Conservation (phyloP, 345 rosid species). For the Lagerstroemia speciosa region DNA sequence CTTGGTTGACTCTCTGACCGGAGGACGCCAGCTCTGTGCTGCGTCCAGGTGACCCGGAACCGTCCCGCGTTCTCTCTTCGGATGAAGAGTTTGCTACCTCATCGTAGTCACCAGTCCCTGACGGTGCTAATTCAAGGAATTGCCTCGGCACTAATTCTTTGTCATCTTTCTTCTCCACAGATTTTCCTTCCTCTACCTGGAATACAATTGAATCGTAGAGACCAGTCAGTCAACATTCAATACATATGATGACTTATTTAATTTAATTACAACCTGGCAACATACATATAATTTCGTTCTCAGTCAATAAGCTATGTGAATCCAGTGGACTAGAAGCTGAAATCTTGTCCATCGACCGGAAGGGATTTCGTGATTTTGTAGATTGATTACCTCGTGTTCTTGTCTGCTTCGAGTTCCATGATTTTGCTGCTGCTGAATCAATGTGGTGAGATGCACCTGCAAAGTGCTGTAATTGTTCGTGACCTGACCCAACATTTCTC, state of each 20-base stretch:
- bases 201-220: neutral
- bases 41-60: slow-evolving; percentile 35
- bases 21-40: slow-evolving; percentile 22
- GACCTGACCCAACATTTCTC: slow-evolving; percentile 72
- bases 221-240: neutral
- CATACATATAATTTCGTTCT: neutral
- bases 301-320: neutral
- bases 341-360: neutral
- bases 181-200: slow-evolving; percentile 34
- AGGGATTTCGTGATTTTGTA: neutral
- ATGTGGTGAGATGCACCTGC: slow-evolving; percentile 53
- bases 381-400: slow-evolving; percentile 28
- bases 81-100: slow-evolving; percentile 57
- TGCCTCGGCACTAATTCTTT: slow-evolving; percentile 42
- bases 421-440: slow-evolving; percentile 39
- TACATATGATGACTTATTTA: neutral
- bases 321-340: too few species aligned
- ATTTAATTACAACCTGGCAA: neutral
- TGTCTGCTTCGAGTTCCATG: slow-evolving; percentile 19
- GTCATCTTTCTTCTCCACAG: slow-evolving; percentile 23
- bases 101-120: slow-evolving; percentile 21
- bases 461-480: slow-evolving; percentile 51
- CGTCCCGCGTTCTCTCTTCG: slow-evolving; percentile 56
- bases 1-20: slow-evolving; percentile 18
- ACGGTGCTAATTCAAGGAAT: slow-evolving; percentile 52